Percentiles rank a stretch among this genome's conserved stretches.
phyloP scores from a whole-genome alignment of 108 stramenopile species.

The Cyclotella choctawhatcheeana region DNA sequence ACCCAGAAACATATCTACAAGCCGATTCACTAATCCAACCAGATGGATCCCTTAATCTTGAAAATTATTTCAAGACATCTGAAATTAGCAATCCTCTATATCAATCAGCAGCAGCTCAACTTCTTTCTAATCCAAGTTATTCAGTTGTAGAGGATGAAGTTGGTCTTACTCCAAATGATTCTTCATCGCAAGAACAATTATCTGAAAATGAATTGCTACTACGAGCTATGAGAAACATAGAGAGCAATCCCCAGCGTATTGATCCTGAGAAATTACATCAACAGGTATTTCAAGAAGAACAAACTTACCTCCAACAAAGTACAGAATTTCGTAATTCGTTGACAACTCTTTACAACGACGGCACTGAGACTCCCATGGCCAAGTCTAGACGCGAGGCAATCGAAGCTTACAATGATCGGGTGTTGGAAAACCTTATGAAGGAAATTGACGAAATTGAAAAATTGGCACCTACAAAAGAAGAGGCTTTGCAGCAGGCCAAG shows the following conservation, averaged over 20 bases:
- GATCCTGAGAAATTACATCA: constrained; percentile 38
- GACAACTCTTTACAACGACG: constrained; percentile 12
- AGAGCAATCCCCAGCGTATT: constrained; percentile 6
- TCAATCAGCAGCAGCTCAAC: constrained; percentile 23
- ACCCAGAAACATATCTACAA: constrained; percentile 17
- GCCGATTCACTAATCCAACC: constrained; percentile 2
- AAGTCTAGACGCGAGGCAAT: constrained; percentile 26
- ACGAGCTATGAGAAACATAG: constrained; percentile 17
- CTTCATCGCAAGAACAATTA: neutral
- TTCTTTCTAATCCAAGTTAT: constrained; percentile 32
- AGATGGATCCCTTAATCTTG: constrained; percentile 9
- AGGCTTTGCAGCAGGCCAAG: constrained; percentile 27
- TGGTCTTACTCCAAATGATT: neutral
- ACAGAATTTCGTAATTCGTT: constrained; percentile 41
- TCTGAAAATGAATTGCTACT: constrained; percentile 34
- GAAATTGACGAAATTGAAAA: constrained; percentile 43
- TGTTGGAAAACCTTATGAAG: constrained; percentile 29
- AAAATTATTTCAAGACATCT: neutral
- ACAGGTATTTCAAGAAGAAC: constrained; percentile 47
- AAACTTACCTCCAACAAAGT: constrained; percentile 44
- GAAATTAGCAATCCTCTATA: constrained; percentile 21
- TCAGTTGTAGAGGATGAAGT: constrained; percentile 9
- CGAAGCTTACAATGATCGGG: constrained; percentile 26
- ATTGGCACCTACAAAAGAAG: constrained; percentile 37
- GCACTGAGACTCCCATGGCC: constrained; percentile 29